A percentile compares a stretch with the other conserved stretches of the same genome.
Evolutionary conservation across 2,329 filamentous ascomycete genomes (phyloP).

Genomic region (Aspergillus sp.): DNA sequence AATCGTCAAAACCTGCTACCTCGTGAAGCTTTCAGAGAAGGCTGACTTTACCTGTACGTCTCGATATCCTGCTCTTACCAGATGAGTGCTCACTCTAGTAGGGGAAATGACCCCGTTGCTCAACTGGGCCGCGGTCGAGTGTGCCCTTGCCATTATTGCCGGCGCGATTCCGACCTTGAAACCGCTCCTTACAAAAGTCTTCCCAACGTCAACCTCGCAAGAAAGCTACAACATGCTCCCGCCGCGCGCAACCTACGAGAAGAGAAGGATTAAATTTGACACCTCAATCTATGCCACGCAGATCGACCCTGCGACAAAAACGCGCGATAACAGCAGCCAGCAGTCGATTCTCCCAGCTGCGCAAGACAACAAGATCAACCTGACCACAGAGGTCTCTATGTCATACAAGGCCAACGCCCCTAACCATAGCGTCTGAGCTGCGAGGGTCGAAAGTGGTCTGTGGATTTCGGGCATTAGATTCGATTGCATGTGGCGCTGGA

Average conservation of each 20-base stretch:
- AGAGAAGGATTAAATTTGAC: constrained; percentile 8
- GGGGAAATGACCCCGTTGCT: constrained; percentile 12
- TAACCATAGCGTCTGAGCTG: not conserved
- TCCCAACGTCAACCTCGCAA: constrained; percentile 4
- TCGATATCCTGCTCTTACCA: not conserved
- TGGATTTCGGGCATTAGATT: not conserved
- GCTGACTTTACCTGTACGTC: constrained; percentile 14
- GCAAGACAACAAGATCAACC: constrained; percentile 5
- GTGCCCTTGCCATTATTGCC: constrained; percentile 7
- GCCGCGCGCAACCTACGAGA: not conserved
- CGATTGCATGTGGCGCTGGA: not conserved
- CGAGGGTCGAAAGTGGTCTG: not conserved
- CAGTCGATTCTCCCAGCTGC: constrained; percentile 6
- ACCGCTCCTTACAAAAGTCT: constrained; percentile 5
- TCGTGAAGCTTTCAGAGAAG: constrained; percentile 9
- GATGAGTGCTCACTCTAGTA: not conserved
- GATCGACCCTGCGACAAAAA: not conserved
- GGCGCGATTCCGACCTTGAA: constrained; percentile 10
- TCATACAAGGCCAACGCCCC: not conserved
- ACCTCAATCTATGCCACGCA: constrained; percentile 14
- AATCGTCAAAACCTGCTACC: constrained; percentile 16
- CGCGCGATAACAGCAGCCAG: constrained; percentile 6
- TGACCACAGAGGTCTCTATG: constrained; percentile 12
- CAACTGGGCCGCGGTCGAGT: constrained; percentile 16
- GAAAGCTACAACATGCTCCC: constrained; percentile 18